These are phyloP conservation scores for Eragrostis curvula DNA, from an alignment of 176 grass and related monocot genomes.

Conservation along the genomic window DNA sequence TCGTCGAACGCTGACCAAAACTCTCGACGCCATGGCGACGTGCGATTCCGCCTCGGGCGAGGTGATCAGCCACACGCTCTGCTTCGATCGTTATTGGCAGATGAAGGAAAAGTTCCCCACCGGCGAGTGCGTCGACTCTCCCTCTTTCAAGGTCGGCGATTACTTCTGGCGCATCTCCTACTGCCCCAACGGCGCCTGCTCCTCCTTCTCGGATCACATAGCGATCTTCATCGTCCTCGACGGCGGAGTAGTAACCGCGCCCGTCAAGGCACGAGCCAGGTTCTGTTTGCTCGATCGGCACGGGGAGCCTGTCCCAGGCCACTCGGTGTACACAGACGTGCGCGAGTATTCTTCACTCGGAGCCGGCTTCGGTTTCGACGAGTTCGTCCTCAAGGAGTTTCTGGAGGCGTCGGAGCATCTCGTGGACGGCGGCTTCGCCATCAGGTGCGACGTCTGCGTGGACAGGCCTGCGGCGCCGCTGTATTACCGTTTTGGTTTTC, in stretches of 20 bases:
- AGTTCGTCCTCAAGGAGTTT: neutral
- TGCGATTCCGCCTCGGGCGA: too few relatives aligned
- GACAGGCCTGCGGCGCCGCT: neutral
- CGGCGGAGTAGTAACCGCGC: too few relatives aligned
- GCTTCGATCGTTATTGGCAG: too few relatives aligned
- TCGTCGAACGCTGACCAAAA: too few relatives aligned
- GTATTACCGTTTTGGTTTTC: neutral
- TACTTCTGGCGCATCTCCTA: too few relatives aligned
- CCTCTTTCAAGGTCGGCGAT: conserved; percentile 3
- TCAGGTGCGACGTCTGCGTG: neutral
- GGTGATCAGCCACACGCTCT: too few relatives aligned
- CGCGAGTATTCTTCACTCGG: neutral
- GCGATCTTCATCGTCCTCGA: neutral
- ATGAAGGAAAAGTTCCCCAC: too few relatives aligned
- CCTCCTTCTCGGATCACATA: neutral
- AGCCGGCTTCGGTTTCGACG: neutral
- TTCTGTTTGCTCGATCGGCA: neutral
- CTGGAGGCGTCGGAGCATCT: neutral
- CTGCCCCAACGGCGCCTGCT: too few relatives aligned
- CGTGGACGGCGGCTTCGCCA: neutral
- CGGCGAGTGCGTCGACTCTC: too few relatives aligned
- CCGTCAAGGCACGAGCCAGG: neutral
- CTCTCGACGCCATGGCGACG: too few relatives aligned
- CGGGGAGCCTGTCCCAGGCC: neutral
- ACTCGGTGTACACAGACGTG: neutral